Conservation (phyloP, 371 early-diverging fungal species). For the Zychaea mexicana region DNA sequence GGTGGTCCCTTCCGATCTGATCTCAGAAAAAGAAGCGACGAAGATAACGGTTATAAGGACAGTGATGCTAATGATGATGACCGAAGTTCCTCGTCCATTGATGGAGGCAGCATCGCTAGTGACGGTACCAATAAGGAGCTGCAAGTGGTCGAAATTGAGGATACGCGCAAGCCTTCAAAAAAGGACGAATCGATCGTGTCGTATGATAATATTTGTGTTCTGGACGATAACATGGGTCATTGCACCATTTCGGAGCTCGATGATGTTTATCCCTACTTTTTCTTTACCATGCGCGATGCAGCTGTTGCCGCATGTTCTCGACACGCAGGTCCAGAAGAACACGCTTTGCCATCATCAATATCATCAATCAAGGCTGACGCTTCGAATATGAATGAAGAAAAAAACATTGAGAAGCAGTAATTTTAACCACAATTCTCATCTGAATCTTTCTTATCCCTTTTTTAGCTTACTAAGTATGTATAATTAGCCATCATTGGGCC, state of each 20-base stretch:
- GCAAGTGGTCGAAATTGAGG: background rate
- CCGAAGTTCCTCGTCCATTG: background rate
- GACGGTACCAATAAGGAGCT: conserved; percentile 6
- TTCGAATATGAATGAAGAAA: background rate
- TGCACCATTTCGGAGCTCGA: conserved; percentile 10
- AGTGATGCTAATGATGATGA: conserved; percentile 28
- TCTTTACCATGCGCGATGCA: conserved; percentile 29
- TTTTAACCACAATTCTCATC: too few species aligned
- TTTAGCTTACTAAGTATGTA: background rate
- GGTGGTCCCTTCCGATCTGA: conserved; percentile 21
- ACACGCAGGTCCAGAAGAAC: background rate
- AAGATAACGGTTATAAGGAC: conserved; percentile 16
- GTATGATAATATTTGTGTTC: background rate
- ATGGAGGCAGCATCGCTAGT: background rate
- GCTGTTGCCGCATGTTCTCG: conserved; percentile 18
- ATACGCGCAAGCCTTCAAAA: background rate
- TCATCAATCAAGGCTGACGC: background rate
- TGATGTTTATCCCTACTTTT: conserved; percentile 40
- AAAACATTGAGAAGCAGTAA: background rate
- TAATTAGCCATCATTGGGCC: too few species aligned
- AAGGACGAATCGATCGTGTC: background rate
- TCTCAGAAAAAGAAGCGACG: conserved; percentile 13
- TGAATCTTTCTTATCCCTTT: background rate
- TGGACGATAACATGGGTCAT: background rate
- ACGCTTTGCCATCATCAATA: background rate